Evolutionary conservation across 345 rosid species (phyloP).

Genomic region (Dimocarpus longan): DNA sequence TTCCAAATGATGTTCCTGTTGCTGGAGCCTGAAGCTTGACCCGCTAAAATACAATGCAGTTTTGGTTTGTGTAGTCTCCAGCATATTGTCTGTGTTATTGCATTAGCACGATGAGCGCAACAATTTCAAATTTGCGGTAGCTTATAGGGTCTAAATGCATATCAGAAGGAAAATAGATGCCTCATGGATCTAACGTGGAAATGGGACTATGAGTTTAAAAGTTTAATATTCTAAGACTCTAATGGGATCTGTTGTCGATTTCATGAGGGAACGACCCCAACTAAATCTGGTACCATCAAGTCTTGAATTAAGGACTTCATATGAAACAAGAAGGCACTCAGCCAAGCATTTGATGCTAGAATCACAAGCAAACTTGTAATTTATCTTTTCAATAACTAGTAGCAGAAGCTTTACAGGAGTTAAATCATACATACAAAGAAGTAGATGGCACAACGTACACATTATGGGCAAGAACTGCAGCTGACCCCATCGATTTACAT

Average conservation of each 20-base stretch:
- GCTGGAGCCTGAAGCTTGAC: background rate
- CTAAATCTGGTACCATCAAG: too few relatives aligned
- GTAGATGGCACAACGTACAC: background rate
- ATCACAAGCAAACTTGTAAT: background rate
- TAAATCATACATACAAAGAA: background rate
- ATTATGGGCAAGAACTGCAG: background rate
- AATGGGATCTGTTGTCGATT: too few relatives aligned
- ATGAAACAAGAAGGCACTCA: too few relatives aligned
- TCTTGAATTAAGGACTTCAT: too few relatives aligned
- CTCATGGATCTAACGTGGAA: background rate
- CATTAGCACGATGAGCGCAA: background rate
- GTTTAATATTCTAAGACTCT: too few relatives aligned
- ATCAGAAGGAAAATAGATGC: background rate
- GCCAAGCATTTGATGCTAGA: background rate
- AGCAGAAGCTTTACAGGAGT: conserved; percentile 2
- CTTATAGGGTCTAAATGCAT: background rate
- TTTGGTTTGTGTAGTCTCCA: conserved; percentile 7
- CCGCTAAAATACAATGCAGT: background rate
- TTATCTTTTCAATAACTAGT: background rate
- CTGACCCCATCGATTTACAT: background rate
- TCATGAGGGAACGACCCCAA: too few relatives aligned
- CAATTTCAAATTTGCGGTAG: background rate
- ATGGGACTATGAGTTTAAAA: background rate
- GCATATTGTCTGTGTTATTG: background rate
- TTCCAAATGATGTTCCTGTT: background rate